These are phyloP conservation scores for Clonostachys solani DNA, from an alignment of 2,329 filamentous ascomycete genomes.

Conservation along the genomic window DNA sequence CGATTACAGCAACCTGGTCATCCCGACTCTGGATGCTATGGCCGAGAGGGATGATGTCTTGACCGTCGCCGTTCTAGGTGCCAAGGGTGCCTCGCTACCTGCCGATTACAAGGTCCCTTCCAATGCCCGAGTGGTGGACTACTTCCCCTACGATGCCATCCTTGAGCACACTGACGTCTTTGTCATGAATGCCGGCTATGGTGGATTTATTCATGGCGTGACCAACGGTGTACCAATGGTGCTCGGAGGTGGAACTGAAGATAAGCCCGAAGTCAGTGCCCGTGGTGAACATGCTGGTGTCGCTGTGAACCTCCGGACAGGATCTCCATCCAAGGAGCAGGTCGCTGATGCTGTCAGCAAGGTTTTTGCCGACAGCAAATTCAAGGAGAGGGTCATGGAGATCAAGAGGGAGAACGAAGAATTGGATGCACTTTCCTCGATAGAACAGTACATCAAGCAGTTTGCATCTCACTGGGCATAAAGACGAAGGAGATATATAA, in stretches of 20 bases:
- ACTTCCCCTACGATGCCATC: slow-evolving; percentile 41
- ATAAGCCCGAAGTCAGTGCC: slow-evolving; percentile 33
- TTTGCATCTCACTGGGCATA: too few relatives aligned
- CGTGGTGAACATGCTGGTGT: slow-evolving; percentile 37
- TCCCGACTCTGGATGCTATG: slow-evolving; percentile 38
- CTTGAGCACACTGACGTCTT: slow-evolving; percentile 38
- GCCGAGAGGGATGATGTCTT: slow-evolving; percentile 30
- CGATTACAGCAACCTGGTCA: slow-evolving; percentile 32
- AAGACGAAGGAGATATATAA: too few relatives aligned
- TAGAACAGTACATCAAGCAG: neutral
- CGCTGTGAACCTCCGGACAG: slow-evolving; percentile 35
- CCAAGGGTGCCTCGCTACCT: slow-evolving; percentile 13
- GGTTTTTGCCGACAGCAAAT: slow-evolving; percentile 19
- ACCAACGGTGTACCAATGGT: slow-evolving; percentile 41
- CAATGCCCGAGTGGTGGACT: slow-evolving; percentile 40
- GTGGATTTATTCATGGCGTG: slow-evolving; percentile 38
- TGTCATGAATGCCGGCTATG: slow-evolving; percentile 43
- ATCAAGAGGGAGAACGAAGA: slow-evolving; percentile 24
- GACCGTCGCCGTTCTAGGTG: slow-evolving; percentile 23
- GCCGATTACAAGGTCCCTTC: slow-evolving; percentile 20
- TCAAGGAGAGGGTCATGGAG: slow-evolving; percentile 20
- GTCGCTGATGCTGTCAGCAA: slow-evolving; percentile 21
- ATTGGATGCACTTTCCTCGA: slow-evolving; percentile 7
- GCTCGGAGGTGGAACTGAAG: slow-evolving; percentile 32
- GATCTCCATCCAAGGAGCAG: slow-evolving; percentile 17